Evolutionary conservation across 2,329 filamentous ascomycete species (phyloP).

Genomic region (Phaeophleospora eucalypticola): DNA sequence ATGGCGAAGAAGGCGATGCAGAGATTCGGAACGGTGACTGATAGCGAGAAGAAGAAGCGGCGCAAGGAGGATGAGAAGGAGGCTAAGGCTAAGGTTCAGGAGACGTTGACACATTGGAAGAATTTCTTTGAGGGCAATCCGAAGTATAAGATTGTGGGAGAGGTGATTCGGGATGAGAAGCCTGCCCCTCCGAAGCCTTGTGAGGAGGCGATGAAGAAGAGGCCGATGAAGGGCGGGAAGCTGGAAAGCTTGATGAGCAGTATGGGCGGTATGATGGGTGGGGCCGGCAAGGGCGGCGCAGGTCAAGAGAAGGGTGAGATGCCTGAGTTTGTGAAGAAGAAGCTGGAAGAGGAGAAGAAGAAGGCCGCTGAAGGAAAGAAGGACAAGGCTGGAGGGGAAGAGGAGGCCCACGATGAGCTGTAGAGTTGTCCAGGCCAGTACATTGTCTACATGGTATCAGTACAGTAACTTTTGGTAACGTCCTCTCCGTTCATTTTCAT

Average conservation of each 20-base stretch:
- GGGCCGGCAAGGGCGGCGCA: conserved; percentile 5
- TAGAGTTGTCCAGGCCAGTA: background rate
- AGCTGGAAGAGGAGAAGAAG: conserved; percentile 17
- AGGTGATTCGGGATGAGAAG: conserved; percentile 19
- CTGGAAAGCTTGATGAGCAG: conserved; percentile 23
- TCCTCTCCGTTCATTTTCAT: too few relatives aligned
- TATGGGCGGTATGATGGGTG: conserved; percentile 15
- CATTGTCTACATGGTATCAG: background rate
- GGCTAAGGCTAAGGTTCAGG: conserved; percentile 61
- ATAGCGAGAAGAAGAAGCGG: conserved; percentile 19
- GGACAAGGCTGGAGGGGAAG: conserved; percentile 5
- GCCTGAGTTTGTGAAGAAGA: conserved; percentile 20
- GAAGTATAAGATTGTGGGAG: conserved; percentile 26
- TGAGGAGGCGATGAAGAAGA: conserved; percentile 28
- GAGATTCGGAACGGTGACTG: conserved; percentile 22
- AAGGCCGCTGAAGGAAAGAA: conserved; percentile 6
- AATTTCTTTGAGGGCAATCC: conserved; percentile 34
- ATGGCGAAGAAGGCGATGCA: conserved; percentile 27
- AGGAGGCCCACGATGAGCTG: conserved; percentile 14
- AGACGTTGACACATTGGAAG: conserved; percentile 62
- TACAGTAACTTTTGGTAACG: background rate
- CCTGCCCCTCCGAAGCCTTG: conserved; percentile 25
- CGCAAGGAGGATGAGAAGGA: conserved; percentile 20
- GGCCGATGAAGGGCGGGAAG: conserved; percentile 29
- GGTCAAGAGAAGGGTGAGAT: conserved; percentile 15